Base-by-base conservation (phyloP, 805 yeast species). In the Metschnikowia noctiluminum region DNA sequence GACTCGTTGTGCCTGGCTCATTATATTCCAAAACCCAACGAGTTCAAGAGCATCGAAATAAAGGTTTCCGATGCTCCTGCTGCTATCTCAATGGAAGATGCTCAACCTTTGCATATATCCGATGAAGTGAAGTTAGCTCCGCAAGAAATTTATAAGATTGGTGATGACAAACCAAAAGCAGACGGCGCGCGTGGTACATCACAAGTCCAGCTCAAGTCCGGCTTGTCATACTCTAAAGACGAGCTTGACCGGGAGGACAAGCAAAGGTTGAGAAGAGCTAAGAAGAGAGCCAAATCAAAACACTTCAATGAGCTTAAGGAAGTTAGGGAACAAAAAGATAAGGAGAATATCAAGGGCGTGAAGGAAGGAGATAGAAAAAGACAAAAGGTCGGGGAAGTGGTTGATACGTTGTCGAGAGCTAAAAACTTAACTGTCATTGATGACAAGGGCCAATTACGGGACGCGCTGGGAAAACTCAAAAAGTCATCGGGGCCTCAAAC, bases 1-100 rank as follows among this genome's bases (percentile, higher is more conserved):
- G 98, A 94, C 66, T 83, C 97, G 6, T 74, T 92, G 48, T 82
- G 95, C 43, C 90, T 97, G n/a, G 96, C 97, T 54, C 95, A 90
- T 64, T 94, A 86, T 71, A 79, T 90, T 52, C 99, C 99, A 44
- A 88, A 86, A 66, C 96, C 96, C 14, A 82, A 87, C 35, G 84
- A 87, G 64, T 64, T 60, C 56, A 86, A 88, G 58, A 70, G 84
- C 21, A 71, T 92, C 53, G 90, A 87, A 49, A 84, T 94, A 62
- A 89, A 86, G 63, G 89, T 90, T 35, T 63, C 61, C 32, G 75
- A 70, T 48, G 61, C 58, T 35, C 86, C 91, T 48, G 84, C 96
- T 6, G 79, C 96, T 1, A 85, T 94, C 43, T 62, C 85, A 1
- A 88, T 92, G 96, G 99, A 92, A 69, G 98, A 94, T 62, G 94